phyloP scores from a whole-genome alignment of 495 filamentous ascomycete species.

The Hypoxylon subgilvum region DNA sequence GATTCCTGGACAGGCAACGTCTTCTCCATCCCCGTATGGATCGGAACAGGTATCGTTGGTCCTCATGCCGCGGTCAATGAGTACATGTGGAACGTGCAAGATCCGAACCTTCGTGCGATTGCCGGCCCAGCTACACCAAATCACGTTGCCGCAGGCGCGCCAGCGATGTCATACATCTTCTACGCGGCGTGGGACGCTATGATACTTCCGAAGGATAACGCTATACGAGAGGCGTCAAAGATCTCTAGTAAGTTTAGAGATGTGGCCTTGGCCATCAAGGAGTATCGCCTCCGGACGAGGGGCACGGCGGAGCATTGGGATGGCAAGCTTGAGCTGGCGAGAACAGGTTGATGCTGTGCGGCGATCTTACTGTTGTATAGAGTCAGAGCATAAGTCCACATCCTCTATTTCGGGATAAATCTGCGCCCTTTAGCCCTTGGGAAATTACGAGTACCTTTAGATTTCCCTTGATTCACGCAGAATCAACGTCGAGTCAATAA shows the following conservation, averaged over 20 bases:
- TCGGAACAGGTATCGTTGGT: conserved; percentile 38
- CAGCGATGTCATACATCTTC: conserved; percentile 44
- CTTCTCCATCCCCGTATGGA: conserved; percentile 46
- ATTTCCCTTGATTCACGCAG: too few species aligned
- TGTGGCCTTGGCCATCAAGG: conserved; percentile 47
- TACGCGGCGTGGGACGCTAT: conserved; percentile 51
- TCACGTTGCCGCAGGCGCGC: conserved; percentile 51
- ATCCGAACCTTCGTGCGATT: conserved; percentile 32
- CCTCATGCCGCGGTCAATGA: conserved; percentile 42
- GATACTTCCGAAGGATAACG: conserved; percentile 21
- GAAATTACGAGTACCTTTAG: too few species aligned
- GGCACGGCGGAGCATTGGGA: conserved; percentile 39
- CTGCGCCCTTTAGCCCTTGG: too few species aligned
- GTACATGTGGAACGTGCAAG: conserved; percentile 47
- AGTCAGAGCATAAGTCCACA: too few species aligned
- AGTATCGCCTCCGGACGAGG: conserved; percentile 42
- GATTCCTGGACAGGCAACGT: conserved; percentile 34
- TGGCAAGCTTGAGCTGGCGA: conserved; percentile 36
- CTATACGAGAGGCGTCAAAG: conserved; percentile 27
- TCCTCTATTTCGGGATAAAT: too few species aligned
- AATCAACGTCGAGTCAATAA: too few species aligned
- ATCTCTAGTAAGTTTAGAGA: conserved; percentile 44
- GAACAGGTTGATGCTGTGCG: conserved; percentile 23
- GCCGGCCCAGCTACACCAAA: conserved; percentile 47
- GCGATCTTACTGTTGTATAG: too few species aligned